phyloP scores from a whole-genome alignment of 352 stramenopile genomes.

The Pythium monospermum region DNA sequence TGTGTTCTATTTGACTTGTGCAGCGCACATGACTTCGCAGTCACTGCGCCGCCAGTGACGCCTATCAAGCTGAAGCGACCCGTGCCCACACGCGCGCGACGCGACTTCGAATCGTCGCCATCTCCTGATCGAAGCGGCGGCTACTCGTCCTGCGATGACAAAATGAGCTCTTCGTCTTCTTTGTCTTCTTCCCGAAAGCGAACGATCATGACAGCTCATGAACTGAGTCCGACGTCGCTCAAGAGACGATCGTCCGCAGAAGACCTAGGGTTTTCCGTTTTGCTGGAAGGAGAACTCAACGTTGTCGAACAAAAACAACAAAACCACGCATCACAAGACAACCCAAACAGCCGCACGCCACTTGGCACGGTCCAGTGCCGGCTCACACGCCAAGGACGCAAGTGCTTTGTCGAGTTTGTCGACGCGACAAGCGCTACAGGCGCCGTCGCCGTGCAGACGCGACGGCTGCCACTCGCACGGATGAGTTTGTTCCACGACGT shows the following conservation, averaged over 20 bases:
- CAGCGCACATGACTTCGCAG: conserved; percentile 17
- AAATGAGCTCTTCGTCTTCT: no score
- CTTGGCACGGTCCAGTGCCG: conserved; percentile 32
- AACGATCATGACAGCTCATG: conserved; percentile 11
- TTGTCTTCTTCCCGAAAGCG: conserved; percentile 20
- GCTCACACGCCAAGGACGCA: conserved; percentile 9
- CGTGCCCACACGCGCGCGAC: conserved; percentile 10
- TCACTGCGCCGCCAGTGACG: conserved; percentile 14
- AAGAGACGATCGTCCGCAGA: conserved; percentile 21
- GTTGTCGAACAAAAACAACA: conserved; percentile 42
- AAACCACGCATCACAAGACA: conserved; percentile 2
- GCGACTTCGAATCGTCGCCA: conserved; percentile 5
- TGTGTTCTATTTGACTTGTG: not conserved
- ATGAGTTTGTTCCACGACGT: conserved; percentile 17
- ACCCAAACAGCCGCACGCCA: conserved; percentile 23
- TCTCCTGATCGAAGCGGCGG: conserved; percentile 1
- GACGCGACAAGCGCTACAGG: conserved; percentile 1
- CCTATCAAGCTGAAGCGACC: conserved; percentile 18
- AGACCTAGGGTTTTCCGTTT: conserved; percentile 15
- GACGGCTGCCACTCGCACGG: conserved; percentile 7
- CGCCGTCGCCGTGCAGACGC: not conserved
- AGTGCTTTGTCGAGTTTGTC: conserved; percentile 13
- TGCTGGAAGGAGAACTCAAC: conserved; percentile 40
- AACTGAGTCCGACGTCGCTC: conserved; percentile 17
- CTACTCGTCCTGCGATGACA: not conserved